These are phyloP conservation scores for Melampsora americana DNA, from an alignment of 1,284 basidiomycete species.

Conservation along the genomic window DNA sequence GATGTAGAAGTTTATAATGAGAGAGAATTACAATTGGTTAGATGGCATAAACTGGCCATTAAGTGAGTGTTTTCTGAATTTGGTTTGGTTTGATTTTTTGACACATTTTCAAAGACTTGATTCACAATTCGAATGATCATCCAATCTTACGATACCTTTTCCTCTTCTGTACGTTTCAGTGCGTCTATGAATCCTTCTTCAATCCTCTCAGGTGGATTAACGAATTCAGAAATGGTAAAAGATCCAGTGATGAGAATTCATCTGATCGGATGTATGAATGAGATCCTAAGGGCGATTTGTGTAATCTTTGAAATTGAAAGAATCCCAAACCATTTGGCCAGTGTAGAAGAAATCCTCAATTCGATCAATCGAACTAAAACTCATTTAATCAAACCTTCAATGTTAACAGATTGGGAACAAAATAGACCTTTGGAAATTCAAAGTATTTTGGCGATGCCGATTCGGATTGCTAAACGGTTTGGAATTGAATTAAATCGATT, in stretches of 20 bases:
- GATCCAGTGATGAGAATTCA: slow-evolving; percentile 54
- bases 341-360: slow-evolving; percentile 54
- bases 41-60: slow-evolving; percentile 57
- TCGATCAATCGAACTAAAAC: slow-evolving; percentile 55
- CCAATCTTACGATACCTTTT: not conserved
- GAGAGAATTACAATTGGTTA: slow-evolving; percentile 55
- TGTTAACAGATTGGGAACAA: slow-evolving; percentile 57
- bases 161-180: too few species aligned
- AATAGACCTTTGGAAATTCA: slow-evolving; percentile 56
- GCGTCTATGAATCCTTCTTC: slow-evolving; percentile 57
- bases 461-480: slow-evolving; percentile 53
- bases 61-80: slow-evolving; percentile 28
- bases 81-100: too few species aligned
- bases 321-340: slow-evolving; percentile 54
- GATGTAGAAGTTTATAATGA: slow-evolving; percentile 56
- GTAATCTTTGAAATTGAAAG: slow-evolving; percentile 52
- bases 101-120: not conserved
- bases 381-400: slow-evolving; percentile 53
- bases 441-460: slow-evolving; percentile 53
- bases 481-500: slow-evolving; percentile 55
- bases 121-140: too few species aligned
- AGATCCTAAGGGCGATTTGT: slow-evolving; percentile 55
- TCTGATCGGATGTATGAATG: slow-evolving; percentile 55
- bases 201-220: slow-evolving; percentile 56
- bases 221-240: slow-evolving; percentile 55